Conservation (phyloP, 1,284 basidiomycete species). For the Ganoderma sinense region DNA sequence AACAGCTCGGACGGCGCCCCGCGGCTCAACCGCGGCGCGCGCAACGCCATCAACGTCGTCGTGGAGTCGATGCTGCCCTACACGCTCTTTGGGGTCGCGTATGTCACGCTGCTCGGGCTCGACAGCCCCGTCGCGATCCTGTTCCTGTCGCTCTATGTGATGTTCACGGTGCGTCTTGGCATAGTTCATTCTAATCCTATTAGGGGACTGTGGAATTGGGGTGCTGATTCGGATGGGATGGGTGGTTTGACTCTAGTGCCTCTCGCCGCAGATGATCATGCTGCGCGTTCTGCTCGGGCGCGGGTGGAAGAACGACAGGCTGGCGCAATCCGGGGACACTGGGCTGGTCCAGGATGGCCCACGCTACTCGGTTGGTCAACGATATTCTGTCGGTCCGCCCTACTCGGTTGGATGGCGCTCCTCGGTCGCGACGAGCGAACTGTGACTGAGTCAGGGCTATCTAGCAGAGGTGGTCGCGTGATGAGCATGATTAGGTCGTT, state of each 20-base stretch:
- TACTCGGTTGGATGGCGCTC: too few relatives aligned
- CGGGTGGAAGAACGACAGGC: slow-evolving; percentile 19
- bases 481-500: too few relatives aligned
- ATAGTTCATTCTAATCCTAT: too few relatives aligned
- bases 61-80: slow-evolving; percentile 30
- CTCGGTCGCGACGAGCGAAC: background rate
- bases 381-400: too few relatives aligned
- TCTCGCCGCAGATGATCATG: slow-evolving; percentile 30
- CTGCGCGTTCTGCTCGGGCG: slow-evolving; percentile 24
- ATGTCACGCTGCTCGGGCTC: slow-evolving; percentile 23
- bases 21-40: background rate
- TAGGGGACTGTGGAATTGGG: background rate
- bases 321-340: background rate
- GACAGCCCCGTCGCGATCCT: slow-evolving; percentile 23
- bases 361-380: too few relatives aligned
- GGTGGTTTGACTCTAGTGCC: slow-evolving; percentile 10
- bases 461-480: background rate
- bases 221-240: too few relatives aligned
- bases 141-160: slow-evolving; percentile 28
- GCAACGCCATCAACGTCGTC: slow-evolving; percentile 15
- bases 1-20: background rate
- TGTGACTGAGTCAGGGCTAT: background rate
- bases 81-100: slow-evolving; percentile 23
- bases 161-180: slow-evolving; percentile 28
- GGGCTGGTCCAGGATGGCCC: background rate